Conservation (phyloP, 2,329 filamentous ascomycete species). For the Exserohilum rostratum region DNA sequence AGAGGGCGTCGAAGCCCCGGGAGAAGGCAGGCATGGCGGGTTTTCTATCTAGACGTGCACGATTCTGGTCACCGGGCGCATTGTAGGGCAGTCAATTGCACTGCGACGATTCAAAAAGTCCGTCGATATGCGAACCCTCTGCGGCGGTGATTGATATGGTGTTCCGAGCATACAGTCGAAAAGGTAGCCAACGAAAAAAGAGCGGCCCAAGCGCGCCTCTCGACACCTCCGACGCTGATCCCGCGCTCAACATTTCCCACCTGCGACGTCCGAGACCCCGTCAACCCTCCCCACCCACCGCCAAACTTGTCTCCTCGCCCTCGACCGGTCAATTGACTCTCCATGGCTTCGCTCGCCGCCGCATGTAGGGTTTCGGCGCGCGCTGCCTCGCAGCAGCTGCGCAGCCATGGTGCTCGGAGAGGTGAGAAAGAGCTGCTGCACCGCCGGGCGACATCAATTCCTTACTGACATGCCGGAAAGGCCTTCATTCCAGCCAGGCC, state of each 20-base stretch:
- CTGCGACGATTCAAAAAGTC: not conserved
- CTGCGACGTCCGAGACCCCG: constrained; percentile 13
- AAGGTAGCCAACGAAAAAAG: constrained; percentile 20
- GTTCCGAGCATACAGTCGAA: constrained; percentile 8
- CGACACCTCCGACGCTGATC: constrained; percentile 30
- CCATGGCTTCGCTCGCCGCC: constrained; percentile 70
- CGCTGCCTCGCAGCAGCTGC: constrained; percentile 61
- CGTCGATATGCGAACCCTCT: not conserved
- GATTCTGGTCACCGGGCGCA: not conserved
- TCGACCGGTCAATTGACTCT: constrained; percentile 31
- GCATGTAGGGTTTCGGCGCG: constrained; percentile 69
- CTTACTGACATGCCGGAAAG: constrained; percentile 52
- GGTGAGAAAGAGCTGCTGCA: constrained; percentile 54
- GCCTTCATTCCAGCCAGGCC: constrained; percentile 67
- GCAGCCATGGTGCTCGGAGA: constrained; percentile 61
- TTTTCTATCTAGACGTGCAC: not conserved
- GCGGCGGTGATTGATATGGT: not conserved
- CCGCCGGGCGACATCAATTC: constrained; percentile 8
- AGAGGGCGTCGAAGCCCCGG: constrained; percentile 36
- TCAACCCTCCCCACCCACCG: constrained; percentile 17
- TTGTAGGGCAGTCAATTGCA: not conserved
- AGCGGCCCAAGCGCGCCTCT: constrained; percentile 22
- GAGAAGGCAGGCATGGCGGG: constrained; percentile 39
- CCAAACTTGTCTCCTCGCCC: constrained; percentile 17
- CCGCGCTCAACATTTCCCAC: constrained; percentile 45